A percentile compares a stretch with the other conserved stretches of the same genome.
Evolutionary conservation across 495 filamentous ascomycete genomes (phyloP).

Genomic region (Penicillium maclennaniae): DNA sequence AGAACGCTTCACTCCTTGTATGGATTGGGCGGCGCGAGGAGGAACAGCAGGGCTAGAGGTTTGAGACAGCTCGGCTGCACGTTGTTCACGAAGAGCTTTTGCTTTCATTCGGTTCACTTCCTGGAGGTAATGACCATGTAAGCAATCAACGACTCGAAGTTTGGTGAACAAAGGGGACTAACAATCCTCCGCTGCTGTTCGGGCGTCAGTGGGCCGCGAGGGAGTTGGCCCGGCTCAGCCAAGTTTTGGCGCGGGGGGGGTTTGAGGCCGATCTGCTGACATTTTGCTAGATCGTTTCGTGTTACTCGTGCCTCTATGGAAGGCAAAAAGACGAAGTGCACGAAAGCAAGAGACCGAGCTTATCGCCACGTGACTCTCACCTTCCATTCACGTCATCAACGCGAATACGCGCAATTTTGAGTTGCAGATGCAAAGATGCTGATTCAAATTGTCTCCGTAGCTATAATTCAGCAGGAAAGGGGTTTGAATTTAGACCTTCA

Average conservation of each 20-base stretch:
- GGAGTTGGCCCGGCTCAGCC: constrained; percentile 35
- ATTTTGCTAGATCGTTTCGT: constrained; percentile 10
- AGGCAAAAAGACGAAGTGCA: background rate
- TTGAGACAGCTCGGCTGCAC: constrained; percentile 51
- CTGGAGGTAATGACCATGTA: constrained; percentile 38
- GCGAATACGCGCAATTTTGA: background rate
- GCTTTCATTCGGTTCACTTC: constrained; percentile 89
- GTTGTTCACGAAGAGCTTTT: constrained; percentile 76
- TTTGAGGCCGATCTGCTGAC: constrained; percentile 50
- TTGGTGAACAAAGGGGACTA: constrained; percentile 20
- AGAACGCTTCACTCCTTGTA: constrained; percentile 55
- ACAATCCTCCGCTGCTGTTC: constrained; percentile 70
- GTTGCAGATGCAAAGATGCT: background rate
- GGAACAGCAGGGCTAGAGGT: constrained; percentile 18
- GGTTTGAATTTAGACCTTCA: background rate
- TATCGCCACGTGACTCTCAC: constrained; percentile 10
- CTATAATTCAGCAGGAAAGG: constrained; percentile 7
- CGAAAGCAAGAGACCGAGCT: background rate
- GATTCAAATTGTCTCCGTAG: background rate
- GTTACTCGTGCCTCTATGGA: background rate
- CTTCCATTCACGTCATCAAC: constrained; percentile 1
- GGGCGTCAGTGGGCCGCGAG: constrained; percentile 61
- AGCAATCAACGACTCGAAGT: background rate
- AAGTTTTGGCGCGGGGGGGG: constrained; percentile 53
- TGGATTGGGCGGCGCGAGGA: constrained; percentile 18